Evolutionary conservation across 2,329 filamentous ascomycete genomes (phyloP), one percentile per base, ranked within the genome.

Genomic region (Ophiocordyceps sinensis): DNA sequence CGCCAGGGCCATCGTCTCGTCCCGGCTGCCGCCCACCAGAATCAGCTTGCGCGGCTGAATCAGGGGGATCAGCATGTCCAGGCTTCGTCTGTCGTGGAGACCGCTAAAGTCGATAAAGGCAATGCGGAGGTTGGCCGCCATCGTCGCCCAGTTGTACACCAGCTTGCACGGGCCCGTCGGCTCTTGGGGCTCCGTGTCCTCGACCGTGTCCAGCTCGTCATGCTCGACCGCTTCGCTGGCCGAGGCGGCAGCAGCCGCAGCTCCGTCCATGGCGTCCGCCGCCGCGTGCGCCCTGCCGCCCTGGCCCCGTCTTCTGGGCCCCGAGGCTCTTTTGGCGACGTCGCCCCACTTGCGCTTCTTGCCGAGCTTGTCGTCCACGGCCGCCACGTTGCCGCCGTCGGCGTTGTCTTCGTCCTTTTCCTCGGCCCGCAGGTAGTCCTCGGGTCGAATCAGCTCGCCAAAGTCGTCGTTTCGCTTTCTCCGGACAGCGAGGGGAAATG

Each of bases 271-370:
- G 23, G 44, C 70, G 5, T 66, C 65, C 35, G 73, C 70, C 23
- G 67, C 68, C 2, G 65, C 63, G 5, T 55, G 50, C 23, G 58
- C 63, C 40, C 58, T 59, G 38, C 56, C 58, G 8, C 62, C 48
- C 35, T 76, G 75, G 11, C 74, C 67, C 23, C 81, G 74, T 56
- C 85, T 88, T 50, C 69, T 75, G 21, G 63, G 53, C 11, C 67
- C 67, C 3, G 44, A 43, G 17, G 43, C 46, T 21, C 48, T 53
- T 47, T 60, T 61, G n/a, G 47, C 50, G 30, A 59, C 64, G 45
- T 93, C 86, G 49, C 89, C 85, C 86, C 89, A 96, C 60, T 86
- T 93, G 45, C 91, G 77, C 63, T 98, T 98, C 65, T 89, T 88
- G 15, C 89, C 91, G 17, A 94, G 71, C 37, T 74, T 75, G 40